Conservation (phyloP, 2,329 filamentous ascomycete genomes). For the Aspergillus sergii region DNA sequence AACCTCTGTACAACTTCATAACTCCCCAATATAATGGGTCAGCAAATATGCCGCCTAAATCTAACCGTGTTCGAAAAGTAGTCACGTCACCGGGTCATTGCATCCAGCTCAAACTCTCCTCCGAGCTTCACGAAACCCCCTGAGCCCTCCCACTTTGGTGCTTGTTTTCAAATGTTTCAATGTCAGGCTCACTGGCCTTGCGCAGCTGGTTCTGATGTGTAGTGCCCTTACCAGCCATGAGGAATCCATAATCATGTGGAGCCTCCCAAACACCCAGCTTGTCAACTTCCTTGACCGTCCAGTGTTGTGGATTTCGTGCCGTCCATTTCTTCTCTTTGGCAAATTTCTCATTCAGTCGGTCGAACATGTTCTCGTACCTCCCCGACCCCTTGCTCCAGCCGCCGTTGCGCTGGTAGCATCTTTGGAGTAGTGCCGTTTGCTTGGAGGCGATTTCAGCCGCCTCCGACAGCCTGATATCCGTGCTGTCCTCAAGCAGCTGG, state of each 20-base stretch:
- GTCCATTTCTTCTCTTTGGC: background rate
- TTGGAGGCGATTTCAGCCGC: background rate
- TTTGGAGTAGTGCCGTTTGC: background rate
- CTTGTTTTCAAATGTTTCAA: background rate
- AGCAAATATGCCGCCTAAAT: too few species aligned
- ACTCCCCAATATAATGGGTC: too few species aligned
- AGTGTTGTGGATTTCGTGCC: background rate
- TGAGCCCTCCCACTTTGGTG: background rate
- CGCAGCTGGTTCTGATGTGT: slow-evolving; percentile 7
- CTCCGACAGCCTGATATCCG: background rate
- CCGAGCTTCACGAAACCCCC: background rate
- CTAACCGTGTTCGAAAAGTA: too few species aligned
- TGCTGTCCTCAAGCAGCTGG: slow-evolving; percentile 1
- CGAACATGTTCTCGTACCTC: background rate
- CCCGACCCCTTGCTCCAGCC: slow-evolving; percentile 2
- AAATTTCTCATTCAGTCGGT: slow-evolving; percentile 3
- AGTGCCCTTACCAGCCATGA: background rate
- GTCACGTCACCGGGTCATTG: background rate
- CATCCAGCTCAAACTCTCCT: background rate
- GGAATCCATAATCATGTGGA: slow-evolving; percentile 3
- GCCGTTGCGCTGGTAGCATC: slow-evolving; percentile 1
- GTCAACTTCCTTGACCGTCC: slow-evolving; percentile 1
- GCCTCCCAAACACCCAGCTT: background rate
- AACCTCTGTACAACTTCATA: too few species aligned
- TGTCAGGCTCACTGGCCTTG: slow-evolving; percentile 2